Evolutionary conservation across 176 grass and related monocot genomes (phyloP).

Genomic region (Rhynchospora breviuscula): DNA sequence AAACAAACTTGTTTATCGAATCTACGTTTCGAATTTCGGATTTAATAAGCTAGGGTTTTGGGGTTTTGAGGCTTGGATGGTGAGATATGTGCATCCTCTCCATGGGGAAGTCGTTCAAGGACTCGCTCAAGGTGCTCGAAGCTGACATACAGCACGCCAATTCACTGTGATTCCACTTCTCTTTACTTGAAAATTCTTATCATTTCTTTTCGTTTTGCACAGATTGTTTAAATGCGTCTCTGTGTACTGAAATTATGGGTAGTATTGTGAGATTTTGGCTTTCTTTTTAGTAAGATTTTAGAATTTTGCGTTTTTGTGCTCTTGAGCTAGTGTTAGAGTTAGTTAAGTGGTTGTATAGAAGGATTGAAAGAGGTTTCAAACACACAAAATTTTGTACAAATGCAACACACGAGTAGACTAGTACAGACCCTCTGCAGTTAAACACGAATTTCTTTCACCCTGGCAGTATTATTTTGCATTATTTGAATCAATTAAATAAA

Average conservation of each 20-base stretch:
- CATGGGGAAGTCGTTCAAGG: conserved; percentile 88
- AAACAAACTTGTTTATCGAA: not conserved
- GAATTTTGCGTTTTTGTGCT: not conserved
- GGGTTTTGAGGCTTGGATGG: not conserved
- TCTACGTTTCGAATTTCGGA: not conserved
- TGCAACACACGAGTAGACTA: not conserved
- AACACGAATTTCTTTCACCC: not conserved
- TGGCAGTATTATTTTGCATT: not conserved
- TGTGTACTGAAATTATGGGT: not conserved
- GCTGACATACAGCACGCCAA: conserved; percentile 94
- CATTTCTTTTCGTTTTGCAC: not conserved
- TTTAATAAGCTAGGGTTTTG: not conserved
- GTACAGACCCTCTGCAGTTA: not conserved
- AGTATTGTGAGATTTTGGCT: not conserved
- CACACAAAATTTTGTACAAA: too few species aligned
- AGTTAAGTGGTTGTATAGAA: too few species aligned
- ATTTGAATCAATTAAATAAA: not conserved
- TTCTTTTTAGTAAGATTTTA: not conserved
- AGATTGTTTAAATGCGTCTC: not conserved
- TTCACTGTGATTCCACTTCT: conserved; percentile 46
- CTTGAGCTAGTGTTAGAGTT: too few species aligned
- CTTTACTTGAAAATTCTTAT: not conserved
- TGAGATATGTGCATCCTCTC: conserved; percentile 6
- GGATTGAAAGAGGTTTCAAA: too few species aligned
- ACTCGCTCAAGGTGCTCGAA: conserved; percentile 90